These are phyloP conservation scores for Umbelopsis isabellina DNA, from an alignment of 192 early-diverging fungal genomes.

Conservation along the genomic window DNA sequence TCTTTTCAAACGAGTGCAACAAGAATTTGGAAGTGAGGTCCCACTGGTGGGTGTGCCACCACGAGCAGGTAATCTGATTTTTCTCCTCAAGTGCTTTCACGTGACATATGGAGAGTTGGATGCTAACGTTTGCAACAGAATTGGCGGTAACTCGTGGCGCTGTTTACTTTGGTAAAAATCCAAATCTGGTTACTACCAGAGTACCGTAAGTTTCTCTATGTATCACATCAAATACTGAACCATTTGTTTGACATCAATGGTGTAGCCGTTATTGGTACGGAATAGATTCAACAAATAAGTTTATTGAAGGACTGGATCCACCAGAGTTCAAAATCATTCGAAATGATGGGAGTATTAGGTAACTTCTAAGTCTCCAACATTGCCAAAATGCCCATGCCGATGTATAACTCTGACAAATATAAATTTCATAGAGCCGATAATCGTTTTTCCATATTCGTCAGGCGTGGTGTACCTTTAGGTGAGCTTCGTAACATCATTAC, in stretches of 20 bases:
- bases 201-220: slow-evolving; percentile 6
- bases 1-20: slow-evolving; percentile 45
- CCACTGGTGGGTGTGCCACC: slow-evolving; percentile 23
- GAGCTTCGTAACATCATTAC: neutral
- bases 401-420: neutral
- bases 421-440: slow-evolving; percentile 26
- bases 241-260: neutral
- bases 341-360: slow-evolving; percentile 48
- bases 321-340: slow-evolving; percentile 49
- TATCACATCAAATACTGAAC: neutral
- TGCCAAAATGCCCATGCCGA: neutral
- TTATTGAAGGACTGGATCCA: slow-evolving; percentile 49
- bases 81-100: neutral
- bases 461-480: slow-evolving; percentile 46
- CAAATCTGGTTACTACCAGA: slow-evolving; percentile 29
- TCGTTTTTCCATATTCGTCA: slow-evolving; percentile 52
- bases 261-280: slow-evolving; percentile 50
- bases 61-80: slow-evolving; percentile 25
- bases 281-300: slow-evolving; percentile 49
- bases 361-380: neutral
- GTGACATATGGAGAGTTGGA: neutral
- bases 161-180: slow-evolving; percentile 47
- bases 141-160: slow-evolving; percentile 52
- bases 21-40: slow-evolving; percentile 40
- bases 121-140: slow-evolving; percentile 20